Evolutionary conservation across 371 early-diverging fungal genomes (phyloP).

Genomic region (Syncephalastrum racemosum): DNA sequence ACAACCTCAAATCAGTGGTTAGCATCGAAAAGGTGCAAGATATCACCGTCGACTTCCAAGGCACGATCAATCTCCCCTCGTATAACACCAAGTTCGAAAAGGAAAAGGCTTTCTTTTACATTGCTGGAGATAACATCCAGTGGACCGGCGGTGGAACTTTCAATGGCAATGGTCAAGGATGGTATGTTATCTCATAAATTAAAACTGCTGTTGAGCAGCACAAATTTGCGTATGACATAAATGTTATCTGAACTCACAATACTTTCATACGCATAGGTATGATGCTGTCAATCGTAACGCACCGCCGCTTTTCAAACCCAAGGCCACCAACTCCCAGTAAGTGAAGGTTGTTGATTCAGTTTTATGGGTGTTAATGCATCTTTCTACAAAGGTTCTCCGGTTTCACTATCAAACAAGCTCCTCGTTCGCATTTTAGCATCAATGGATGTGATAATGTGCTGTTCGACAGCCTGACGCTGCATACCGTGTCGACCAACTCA

Average conservation of each 20-base stretch:
- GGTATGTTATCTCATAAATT: conserved; percentile 18
- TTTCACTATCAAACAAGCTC: conserved; percentile 29
- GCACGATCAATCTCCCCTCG: conserved; percentile 26
- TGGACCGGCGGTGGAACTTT: conserved; percentile 23
- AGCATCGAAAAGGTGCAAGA: conserved; percentile 19
- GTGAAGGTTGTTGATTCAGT: too few species aligned
- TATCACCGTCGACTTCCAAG: conserved; percentile 28
- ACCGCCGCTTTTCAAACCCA: conserved; percentile 33
- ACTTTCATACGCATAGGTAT: conserved; percentile 1
- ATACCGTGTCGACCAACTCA: conserved; percentile 25
- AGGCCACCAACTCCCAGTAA: conserved; percentile 23
- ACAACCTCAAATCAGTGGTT: conserved; percentile 26
- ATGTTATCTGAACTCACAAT: too few species aligned
- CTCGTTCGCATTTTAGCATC: conserved; percentile 33
- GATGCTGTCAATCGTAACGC: conserved; percentile 29
- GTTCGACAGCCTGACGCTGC: conserved; percentile 19
- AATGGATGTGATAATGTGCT: conserved; percentile 24
- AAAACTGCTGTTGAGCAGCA: too few species aligned
- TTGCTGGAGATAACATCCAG: conserved; percentile 28
- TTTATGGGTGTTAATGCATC: too few species aligned
- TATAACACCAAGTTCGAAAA: conserved; percentile 26
- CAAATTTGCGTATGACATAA: too few species aligned
- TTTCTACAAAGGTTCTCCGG: conserved; percentile 15
- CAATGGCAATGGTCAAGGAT: conserved; percentile 34
- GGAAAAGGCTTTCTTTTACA: conserved; percentile 24